These are phyloP conservation scores for Citrus sinensis DNA, from an alignment of 345 rosid species.

Conservation along the genomic window DNA sequence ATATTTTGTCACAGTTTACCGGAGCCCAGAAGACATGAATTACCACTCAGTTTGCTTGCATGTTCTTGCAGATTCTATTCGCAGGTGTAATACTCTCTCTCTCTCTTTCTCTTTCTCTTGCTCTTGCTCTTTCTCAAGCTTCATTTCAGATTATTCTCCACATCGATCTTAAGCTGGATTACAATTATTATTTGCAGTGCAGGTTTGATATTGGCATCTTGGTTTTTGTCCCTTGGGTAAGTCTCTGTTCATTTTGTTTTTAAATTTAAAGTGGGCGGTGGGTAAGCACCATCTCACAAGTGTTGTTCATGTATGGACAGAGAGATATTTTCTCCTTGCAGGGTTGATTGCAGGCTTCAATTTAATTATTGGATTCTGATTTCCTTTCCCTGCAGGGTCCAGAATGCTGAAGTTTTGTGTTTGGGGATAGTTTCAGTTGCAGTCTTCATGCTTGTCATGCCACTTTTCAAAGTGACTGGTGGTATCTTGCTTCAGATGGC, in stretches of 20 bases:
- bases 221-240: constrained; percentile 96
- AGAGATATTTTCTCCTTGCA: neutral
- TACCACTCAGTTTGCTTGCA: constrained; percentile 91
- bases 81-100: constrained; percentile 49
- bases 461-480: constrained; percentile 76
- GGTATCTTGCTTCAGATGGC: constrained; percentile 93
- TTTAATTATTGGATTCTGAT: neutral
- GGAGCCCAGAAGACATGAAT: constrained; percentile 97
- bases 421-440: constrained; percentile 82
- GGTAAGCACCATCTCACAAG: neutral
- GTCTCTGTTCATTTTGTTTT: constrained; percentile 13
- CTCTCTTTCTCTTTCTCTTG: constrained; percentile 10
- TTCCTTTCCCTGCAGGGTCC: constrained; percentile 55
- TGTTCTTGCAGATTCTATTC: constrained; percentile 91
- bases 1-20: constrained; percentile 59
- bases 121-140: neutral
- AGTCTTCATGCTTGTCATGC: constrained; percentile 85
- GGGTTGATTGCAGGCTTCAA: neutral
- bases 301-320: neutral
- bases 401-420: constrained; percentile 92
- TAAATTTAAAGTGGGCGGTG: neutral
- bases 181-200: constrained; percentile 66
- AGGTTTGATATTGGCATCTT: constrained; percentile 94
- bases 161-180: constrained; percentile 31
- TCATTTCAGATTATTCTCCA: neutral